phyloP scores from a whole-genome alignment of 495 filamentous ascomycete genomes.

The Penicillium nucicola region DNA sequence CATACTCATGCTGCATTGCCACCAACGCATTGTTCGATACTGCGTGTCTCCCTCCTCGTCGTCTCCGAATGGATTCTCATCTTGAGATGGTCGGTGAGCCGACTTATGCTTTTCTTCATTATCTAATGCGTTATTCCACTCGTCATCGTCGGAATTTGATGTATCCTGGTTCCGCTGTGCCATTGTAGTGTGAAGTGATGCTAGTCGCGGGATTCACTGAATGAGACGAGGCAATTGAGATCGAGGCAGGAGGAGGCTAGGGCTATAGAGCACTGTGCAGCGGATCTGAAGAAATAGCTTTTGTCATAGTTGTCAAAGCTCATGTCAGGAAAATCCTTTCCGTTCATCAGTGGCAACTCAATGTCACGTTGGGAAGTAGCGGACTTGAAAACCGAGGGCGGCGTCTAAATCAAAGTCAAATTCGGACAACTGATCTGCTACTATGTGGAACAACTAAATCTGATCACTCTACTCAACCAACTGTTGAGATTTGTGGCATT shows the following conservation, averaged over 20 bases:
- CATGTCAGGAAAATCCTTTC: not conserved
- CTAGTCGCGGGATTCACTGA: no score
- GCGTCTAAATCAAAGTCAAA: no score
- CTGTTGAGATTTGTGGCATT: no score
- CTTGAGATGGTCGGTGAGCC: not conserved
- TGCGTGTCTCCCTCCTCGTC: slow-evolving; percentile 24
- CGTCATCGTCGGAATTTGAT: not conserved
- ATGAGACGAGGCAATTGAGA: no score
- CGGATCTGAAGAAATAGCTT: no score
- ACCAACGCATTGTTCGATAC: slow-evolving; percentile 36
- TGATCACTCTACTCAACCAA: no score
- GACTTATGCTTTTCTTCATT: not conserved
- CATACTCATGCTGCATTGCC: slow-evolving; percentile 29
- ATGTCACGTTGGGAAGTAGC: slow-evolving; percentile 4
- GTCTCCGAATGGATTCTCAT: slow-evolving; percentile 24
- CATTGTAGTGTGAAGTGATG: no score
- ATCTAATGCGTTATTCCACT: not conserved
- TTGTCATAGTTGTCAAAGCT: no score
- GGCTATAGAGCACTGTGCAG: no score
- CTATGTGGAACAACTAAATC: no score
- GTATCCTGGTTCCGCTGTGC: not conserved
- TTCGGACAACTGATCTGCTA: no score
- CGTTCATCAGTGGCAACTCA: not conserved
- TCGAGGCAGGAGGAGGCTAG: no score
- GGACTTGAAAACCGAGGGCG: not conserved